Evolutionary conservation across 495 filamentous ascomycete species (phyloP), one percentile per base, ranked within the genome.

Genomic region (Xylaria venustula): DNA sequence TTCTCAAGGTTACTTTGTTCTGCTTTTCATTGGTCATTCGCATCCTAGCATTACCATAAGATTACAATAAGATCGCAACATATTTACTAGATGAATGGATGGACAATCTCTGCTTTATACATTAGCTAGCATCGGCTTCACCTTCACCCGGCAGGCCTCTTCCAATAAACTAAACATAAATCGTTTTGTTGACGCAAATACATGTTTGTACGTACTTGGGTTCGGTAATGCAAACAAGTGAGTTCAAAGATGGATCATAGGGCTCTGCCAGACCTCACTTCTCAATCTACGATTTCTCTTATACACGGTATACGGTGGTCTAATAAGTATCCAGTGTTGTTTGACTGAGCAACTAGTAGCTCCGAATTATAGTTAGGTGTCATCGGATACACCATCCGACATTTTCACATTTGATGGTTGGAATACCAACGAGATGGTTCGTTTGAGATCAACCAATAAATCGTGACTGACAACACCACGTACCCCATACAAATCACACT

Each of bases 31-130:
- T 53, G 17, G 20, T 7, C 14, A 4, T 25, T 15, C 6, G 8
- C 20, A 26, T 26, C 36, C 25, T 53, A 41, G 15, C 28, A 17
- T 28, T 14, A 19, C 42, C 5, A 9, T 28, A 26, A 26, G 23
- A 42, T 50, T 34, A 41, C 14, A 40, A 58, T 20, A 46, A 11
- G 19, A n/a, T 22, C 19, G 4, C 11, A n/a, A n/a, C n/a, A 45
- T 28, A 17, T 54, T n/a, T 40, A 28, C 15, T 49, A 32, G 62
- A 44, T 56, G 44, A 44, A 55, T 49, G 47, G 45, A 63, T 57
- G 51, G 30, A 48, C 32, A 49, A 63, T 44, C 46, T 58, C 53
- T 52, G 47, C 50, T 63, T 63, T 58, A 25, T 20, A 48, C 25
- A 20, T 36, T 45, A 26, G 54, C 44, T 46, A 47, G 20, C 47